These are phyloP conservation scores for Arabidopsis arenosa DNA, from an alignment of 345 rosid species.

Conservation along the genomic window DNA sequence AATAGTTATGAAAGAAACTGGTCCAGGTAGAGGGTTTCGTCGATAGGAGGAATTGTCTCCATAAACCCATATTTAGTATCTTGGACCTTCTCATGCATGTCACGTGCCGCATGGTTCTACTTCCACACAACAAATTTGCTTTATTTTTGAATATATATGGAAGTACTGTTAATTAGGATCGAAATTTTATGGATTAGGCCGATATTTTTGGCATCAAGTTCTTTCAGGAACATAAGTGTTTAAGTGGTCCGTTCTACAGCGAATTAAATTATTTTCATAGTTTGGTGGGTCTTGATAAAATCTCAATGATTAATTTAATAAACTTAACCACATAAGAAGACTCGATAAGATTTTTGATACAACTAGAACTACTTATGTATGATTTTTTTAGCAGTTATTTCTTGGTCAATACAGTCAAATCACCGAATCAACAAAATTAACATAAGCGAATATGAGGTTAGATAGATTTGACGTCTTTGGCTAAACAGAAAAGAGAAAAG, in stretches of 20 bases:
- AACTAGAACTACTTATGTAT: background rate
- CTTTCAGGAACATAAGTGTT: slow-evolving; percentile 20
- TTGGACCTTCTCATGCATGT: slow-evolving; percentile 36
- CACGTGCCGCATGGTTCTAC: slow-evolving; percentile 30
- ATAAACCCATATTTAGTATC: slow-evolving; percentile 30
- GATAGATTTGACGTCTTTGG: background rate
- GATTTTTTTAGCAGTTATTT: background rate
- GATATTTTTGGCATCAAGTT: slow-evolving; percentile 16
- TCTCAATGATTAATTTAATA: background rate
- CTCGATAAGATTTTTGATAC: background rate
- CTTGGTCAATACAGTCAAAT: background rate
- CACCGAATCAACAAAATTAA: background rate
- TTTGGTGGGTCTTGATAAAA: slow-evolving; percentile 1
- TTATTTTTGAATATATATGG: background rate
- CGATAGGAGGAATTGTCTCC: slow-evolving; percentile 30
- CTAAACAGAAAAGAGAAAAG: background rate
- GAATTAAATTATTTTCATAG: background rate
- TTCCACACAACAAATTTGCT: slow-evolving; percentile 8
- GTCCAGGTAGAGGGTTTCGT: slow-evolving; percentile 38
- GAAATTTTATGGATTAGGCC: slow-evolving; percentile 6
- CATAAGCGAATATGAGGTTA: background rate
- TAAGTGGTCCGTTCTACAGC: slow-evolving; percentile 17
- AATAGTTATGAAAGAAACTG: slow-evolving; percentile 37
- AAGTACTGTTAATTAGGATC: slow-evolving; percentile 7
- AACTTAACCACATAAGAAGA: background rate